Percentiles rank a stretch among this genome's conserved stretches.
Conservation (phyloP, 768 basidiomycete species). For the Crepidotus variabilis region DNA sequence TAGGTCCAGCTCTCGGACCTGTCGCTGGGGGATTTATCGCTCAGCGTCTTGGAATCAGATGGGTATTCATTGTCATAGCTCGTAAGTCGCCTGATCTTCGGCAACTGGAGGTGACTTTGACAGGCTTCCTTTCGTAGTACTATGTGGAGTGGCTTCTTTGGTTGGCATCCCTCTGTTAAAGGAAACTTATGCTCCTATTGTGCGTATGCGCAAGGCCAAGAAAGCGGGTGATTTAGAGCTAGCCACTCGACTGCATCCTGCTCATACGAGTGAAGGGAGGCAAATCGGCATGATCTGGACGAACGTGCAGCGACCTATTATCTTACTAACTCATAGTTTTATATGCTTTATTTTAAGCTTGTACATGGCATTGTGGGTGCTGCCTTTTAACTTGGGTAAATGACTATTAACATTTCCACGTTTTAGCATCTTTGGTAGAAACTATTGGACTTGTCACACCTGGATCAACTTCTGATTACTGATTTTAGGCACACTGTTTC, state of each 20-base stretch:
- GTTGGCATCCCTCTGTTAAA: slow-evolving; percentile 56
- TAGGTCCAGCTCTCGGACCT: slow-evolving; percentile 54
- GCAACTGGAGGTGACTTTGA: neutral
- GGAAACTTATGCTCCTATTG: slow-evolving; percentile 74
- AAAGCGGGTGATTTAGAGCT: slow-evolving; percentile 41
- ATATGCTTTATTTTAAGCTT: slow-evolving; percentile 63
- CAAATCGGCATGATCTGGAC: slow-evolving; percentile 40
- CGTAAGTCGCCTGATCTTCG: slow-evolving; percentile 19
- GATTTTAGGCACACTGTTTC: slow-evolving; percentile 51
- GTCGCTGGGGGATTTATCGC: slow-evolving; percentile 68
- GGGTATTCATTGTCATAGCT: slow-evolving; percentile 51
- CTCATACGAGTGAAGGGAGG: slow-evolving; percentile 18
- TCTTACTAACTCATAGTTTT: slow-evolving; percentile 50
- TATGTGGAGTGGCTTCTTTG: slow-evolving; percentile 41
- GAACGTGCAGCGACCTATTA: slow-evolving; percentile 53
- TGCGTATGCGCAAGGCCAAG: slow-evolving; percentile 44
- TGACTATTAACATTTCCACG: neutral
- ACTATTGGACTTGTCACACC: neutral
- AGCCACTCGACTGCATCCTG: slow-evolving; percentile 23
- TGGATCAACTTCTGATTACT: slow-evolving; percentile 5
- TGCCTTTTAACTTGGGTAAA: neutral
- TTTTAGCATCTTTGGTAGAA: slow-evolving; percentile 46
- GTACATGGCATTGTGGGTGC: slow-evolving; percentile 59
- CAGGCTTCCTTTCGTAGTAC: slow-evolving; percentile 29
- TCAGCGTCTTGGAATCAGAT: slow-evolving; percentile 53